Evolutionary conservation across 768 basidiomycete genomes (phyloP).

Genomic region (Amylocystis lapponica): DNA sequence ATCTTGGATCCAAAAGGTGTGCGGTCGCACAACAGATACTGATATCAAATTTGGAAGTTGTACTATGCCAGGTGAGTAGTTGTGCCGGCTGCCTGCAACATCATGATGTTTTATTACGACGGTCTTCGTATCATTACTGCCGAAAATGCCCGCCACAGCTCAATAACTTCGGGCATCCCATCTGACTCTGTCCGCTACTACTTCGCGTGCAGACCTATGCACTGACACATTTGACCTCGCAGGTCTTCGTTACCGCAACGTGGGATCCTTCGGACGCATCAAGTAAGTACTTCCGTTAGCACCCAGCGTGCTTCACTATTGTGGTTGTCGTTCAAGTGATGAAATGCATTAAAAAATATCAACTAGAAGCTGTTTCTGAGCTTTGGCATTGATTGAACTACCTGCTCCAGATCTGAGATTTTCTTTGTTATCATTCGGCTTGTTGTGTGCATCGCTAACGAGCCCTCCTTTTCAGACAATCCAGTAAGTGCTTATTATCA

Average conservation of each 20-base stretch:
- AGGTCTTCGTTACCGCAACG: background rate
- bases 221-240: constrained; percentile 2
- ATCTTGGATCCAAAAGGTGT: background rate
- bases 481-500: too few relatives aligned
- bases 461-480: too few relatives aligned
- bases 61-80: constrained; percentile 28
- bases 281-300: background rate
- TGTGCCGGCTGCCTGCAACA: too few relatives aligned
- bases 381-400: constrained; percentile 59
- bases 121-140: constrained; percentile 82
- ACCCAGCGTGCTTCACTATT: too few relatives aligned
- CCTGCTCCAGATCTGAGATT: too few relatives aligned
- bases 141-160: constrained; percentile 95
- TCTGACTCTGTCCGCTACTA: constrained; percentile 42
- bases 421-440: too few relatives aligned
- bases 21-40: too few relatives aligned
- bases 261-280: background rate
- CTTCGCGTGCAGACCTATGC: background rate
- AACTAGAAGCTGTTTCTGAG: constrained; percentile 92
- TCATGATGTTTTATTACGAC: constrained; percentile 88
- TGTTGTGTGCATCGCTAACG: too few relatives aligned
- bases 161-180: constrained; percentile 73
- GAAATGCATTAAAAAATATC: constrained; percentile 50
- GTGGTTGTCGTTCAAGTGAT: constrained; percentile 33
- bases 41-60: too few relatives aligned